Percentiles rank a stretch among this genome's conserved stretches.
Conservation (phyloP, 1,139 yeast species). For the Eremothecium cymbalariae region DNA sequence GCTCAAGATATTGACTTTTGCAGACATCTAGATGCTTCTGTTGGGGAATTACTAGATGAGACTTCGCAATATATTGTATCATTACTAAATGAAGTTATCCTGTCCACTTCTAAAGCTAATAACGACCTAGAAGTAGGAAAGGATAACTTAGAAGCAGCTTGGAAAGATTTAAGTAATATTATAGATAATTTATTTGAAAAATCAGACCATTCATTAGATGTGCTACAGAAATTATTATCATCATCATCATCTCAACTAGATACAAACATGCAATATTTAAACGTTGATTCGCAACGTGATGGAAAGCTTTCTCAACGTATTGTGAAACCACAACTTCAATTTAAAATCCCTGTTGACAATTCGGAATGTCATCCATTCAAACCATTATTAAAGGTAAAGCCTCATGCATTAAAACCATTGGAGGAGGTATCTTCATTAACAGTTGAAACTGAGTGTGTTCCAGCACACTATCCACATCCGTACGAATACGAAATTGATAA, state of each 20-base stretch:
- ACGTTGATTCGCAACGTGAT: slow-evolving; percentile 34
- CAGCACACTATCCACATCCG: slow-evolving; percentile 72
- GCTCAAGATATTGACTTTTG: slow-evolving; percentile 76
- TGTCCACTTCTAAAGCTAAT: slow-evolving; percentile 36
- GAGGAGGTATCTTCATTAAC: slow-evolving; percentile 43
- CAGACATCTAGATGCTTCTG: slow-evolving; percentile 51
- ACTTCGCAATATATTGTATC: slow-evolving; percentile 42
- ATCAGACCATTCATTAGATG: slow-evolving; percentile 58
- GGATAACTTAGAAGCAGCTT: slow-evolving; percentile 42
- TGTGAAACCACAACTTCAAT: slow-evolving; percentile 63
- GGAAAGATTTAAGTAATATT: slow-evolving; percentile 56
- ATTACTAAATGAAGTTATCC: slow-evolving; percentile 47
- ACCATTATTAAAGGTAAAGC: slow-evolving; percentile 65
- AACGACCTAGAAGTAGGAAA: slow-evolving; percentile 34
- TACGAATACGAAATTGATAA: slow-evolving; percentile 66
- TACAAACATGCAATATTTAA: slow-evolving; percentile 39
- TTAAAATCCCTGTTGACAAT: slow-evolving; percentile 57
- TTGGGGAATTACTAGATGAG: slow-evolving; percentile 39
- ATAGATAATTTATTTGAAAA: slow-evolving; percentile 71
- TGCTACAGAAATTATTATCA: slow-evolving; percentile 25
- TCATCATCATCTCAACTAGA: not conserved
- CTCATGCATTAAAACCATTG: slow-evolving; percentile 52
- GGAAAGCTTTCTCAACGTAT: slow-evolving; percentile 32
- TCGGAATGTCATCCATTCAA: slow-evolving; percentile 62
- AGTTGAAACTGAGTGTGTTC: slow-evolving; percentile 39